Conservation (phyloP, 495 filamentous ascomycete species). For the Penicillium goetzii region DNA sequence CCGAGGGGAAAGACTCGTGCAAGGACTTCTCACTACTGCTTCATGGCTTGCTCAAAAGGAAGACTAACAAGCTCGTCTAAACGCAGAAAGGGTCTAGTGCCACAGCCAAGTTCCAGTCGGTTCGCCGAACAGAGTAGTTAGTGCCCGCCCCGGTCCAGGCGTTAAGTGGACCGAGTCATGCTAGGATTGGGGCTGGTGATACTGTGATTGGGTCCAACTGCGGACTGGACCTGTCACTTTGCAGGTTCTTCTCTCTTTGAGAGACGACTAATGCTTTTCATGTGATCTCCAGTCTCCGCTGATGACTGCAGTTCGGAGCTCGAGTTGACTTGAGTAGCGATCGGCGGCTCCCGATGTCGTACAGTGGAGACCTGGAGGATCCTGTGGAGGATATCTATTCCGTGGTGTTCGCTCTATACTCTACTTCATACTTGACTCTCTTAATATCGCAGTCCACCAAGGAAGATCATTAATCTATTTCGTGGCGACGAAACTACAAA, state of each 20-base stretch:
- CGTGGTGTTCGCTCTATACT: not conserved
- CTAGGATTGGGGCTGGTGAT: not conserved
- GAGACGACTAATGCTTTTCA: not conserved
- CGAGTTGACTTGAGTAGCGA: slow-evolving; percentile 21
- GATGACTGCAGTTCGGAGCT: slow-evolving; percentile 18
- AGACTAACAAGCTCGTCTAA: not conserved
- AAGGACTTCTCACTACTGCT: not conserved
- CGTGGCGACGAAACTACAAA: not conserved
- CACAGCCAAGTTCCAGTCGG: not conserved
- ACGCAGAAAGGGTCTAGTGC: not conserved
- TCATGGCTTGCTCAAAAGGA: not conserved
- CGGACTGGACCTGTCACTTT: slow-evolving; percentile 4
- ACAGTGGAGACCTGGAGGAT: no score
- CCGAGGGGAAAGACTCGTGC: not conserved
- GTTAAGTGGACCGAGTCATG: not conserved
- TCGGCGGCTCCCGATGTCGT: slow-evolving; percentile 9
- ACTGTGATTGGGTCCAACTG: not conserved
- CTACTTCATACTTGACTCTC: not conserved
- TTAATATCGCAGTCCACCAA: not conserved
- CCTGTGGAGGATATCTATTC: not conserved
- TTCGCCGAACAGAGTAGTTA: slow-evolving; percentile 5
- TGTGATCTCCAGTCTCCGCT: slow-evolving; percentile 6
- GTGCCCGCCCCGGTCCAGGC: not conserved
- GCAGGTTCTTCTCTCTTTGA: not conserved
- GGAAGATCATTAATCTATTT: slow-evolving; percentile 5